Base-by-base conservation (phyloP, 805 yeast species). In the Yarrowia sp. region DNA sequence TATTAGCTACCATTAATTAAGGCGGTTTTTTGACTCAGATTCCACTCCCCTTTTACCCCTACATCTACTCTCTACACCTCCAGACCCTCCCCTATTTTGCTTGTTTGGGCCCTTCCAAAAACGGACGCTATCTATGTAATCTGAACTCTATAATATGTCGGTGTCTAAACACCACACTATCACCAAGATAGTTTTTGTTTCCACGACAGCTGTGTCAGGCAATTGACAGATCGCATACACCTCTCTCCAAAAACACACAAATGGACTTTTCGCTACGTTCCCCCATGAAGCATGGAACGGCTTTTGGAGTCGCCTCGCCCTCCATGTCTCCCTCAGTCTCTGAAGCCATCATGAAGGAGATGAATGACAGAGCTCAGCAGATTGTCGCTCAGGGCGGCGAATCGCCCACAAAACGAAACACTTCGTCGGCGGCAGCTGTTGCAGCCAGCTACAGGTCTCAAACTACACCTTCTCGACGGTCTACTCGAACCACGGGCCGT, bases 301-400 rank as follows among this genome's bases (percentile, higher is more conserved):
- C 47, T 6, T 51, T 51, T 11, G 61, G 61, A 39, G 28, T 55
- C 15, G 47, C 43, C 15, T 41, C 47, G 8, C 61, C 61, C 10
- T 55, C 61, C 15, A 51, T 51, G 60, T 51, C 60, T 14, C 64
- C 64, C 10, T 58, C 64, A 3, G 51, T 44, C n/a, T 58, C 64
- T 1, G 51, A 58, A 7, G 50, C 64, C 15, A 5, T 58, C n/a
- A 8, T 58, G 28, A 43, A 44, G 41, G 64, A 58, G 14, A 58
- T 58, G 64, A 58, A 58, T 42, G 51, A 58, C 22, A 17, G 64
- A 1, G 64, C 64, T 7, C 4, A 43, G 11, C 61, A 39, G 47
- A 41, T 55, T 38, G 60, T 51, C 22, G 45, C 38, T 3, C 43
- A 39, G 44, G 44, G 43, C 31, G 44, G 43, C 31, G 58, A 38